Percentiles rank a stretch among this genome's conserved stretches.
Evolutionary conservation across 1,139 yeast species (phyloP).

Genomic region (Suhomyces taliae): DNA sequence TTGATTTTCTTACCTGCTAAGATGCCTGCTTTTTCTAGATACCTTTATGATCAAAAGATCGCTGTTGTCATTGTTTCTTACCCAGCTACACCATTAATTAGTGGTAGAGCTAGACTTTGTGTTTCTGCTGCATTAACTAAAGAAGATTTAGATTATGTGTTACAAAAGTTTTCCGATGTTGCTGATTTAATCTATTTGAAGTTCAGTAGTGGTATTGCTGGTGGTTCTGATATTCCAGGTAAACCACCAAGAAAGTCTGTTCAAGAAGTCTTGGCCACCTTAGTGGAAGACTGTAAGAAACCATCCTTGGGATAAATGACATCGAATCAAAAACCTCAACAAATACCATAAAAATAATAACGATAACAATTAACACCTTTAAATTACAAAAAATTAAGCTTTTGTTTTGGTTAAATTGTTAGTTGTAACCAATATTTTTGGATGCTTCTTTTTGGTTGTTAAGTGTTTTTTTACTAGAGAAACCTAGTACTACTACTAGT

Average conservation of each 20-base stretch:
- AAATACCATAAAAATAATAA: not conserved
- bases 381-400: too few species aligned
- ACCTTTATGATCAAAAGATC: conserved; percentile 72
- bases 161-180: conserved; percentile 70
- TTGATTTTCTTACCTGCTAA: conserved; percentile 86
- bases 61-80: conserved; percentile 97
- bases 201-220: conserved; percentile 74
- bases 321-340: not conserved
- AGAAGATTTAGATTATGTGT: conserved; percentile 83
- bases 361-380: too few species aligned
- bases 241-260: conserved; percentile 72
- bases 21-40: conserved; percentile 89
- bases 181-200: conserved; percentile 80
- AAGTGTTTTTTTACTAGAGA: too few species aligned
- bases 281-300: conserved; percentile 68
- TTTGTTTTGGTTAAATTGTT: too few species aligned
- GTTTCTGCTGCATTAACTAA: conserved; percentile 90
- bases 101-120: conserved; percentile 91
- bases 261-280: conserved; percentile 71
- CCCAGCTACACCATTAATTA: conserved; percentile 93
- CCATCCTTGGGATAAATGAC: conserved; percentile 16
- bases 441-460: too few species aligned
- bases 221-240: conserved; percentile 59
- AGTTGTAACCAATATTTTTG: too few species aligned
- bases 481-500: too few species aligned